These are phyloP conservation scores for Entomortierella beljakovae DNA, from an alignment of 192 early-diverging fungal species.

Conservation along the genomic window DNA sequence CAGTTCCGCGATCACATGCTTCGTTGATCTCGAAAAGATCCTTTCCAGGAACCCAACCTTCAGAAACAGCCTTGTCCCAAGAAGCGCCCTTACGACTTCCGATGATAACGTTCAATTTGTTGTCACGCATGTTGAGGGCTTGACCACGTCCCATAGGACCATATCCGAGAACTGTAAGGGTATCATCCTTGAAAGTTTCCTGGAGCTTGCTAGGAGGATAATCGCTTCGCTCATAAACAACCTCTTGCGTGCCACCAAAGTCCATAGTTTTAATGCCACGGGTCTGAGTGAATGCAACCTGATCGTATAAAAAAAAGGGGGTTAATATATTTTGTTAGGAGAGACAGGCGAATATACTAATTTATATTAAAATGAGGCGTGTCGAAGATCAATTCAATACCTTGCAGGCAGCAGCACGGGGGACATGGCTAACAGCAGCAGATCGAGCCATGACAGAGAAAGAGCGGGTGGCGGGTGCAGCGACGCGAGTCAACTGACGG, in stretches of 20 bases:
- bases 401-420: conserved; percentile 50
- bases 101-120: conserved; percentile 96
- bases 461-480: conserved; percentile 44
- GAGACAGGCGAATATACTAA: neutral
- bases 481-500: conserved; percentile 54
- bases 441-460: conserved; percentile 53
- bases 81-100: conserved; percentile 93
- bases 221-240: conserved; percentile 95
- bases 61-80: conserved; percentile 91
- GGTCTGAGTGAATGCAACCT: conserved; percentile 59
- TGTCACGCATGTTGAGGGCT: conserved; percentile 95
- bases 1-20: conserved; percentile 90
- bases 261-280: conserved; percentile 93
- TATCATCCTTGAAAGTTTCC: conserved; percentile 95
- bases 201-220: conserved; percentile 93
- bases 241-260: conserved; percentile 93
- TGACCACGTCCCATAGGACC: conserved; percentile 97
- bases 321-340: neutral
- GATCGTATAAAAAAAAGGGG: neutral
- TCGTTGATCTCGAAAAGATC: conserved; percentile 94
- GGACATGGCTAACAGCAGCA: conserved; percentile 44
- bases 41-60: conserved; percentile 98
- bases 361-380: neutral
- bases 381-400: conserved; percentile 7
- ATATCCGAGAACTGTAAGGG: conserved; percentile 93